Evolutionary conservation across 2,329 filamentous ascomycete species (phyloP).

Genomic region (Blumeria hordei): DNA sequence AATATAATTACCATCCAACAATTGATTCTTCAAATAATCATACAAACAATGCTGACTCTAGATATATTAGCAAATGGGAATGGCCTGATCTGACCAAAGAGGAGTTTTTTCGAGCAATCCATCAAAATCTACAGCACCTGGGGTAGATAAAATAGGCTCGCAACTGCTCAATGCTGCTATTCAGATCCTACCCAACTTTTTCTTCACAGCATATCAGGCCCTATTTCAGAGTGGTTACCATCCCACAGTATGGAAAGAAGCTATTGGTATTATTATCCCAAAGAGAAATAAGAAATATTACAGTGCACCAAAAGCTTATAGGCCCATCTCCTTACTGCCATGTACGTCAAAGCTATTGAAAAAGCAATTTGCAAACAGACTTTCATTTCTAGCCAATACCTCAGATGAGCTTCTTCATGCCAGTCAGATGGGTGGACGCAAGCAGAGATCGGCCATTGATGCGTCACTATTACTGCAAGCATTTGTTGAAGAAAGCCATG

Average conservation of each 20-base stretch:
- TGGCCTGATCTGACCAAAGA: not conserved
- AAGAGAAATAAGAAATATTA: not conserved
- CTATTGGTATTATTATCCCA: conserved; percentile 1
- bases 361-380: not conserved
- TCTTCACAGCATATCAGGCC: not conserved
- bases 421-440: not conserved
- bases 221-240: not conserved
- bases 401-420: not conserved
- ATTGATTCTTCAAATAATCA: no score
- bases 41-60: no score
- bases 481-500: not conserved
- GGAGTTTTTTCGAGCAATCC: not conserved
- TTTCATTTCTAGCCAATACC: not conserved
- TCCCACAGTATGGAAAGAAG: not conserved
- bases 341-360: not conserved
- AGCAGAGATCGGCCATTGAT: not conserved
- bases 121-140: not conserved
- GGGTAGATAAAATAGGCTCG: not conserved
- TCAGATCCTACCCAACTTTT: not conserved
- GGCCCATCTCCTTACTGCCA: not conserved
- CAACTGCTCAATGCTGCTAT: not conserved
- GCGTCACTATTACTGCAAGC: not conserved
- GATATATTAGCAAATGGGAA: not conserved
- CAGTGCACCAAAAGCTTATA: not conserved
- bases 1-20: no score